These are phyloP conservation scores for Brettanomyces custersianus DNA, from an alignment of 805 yeast species.

Conservation along the genomic window DNA sequence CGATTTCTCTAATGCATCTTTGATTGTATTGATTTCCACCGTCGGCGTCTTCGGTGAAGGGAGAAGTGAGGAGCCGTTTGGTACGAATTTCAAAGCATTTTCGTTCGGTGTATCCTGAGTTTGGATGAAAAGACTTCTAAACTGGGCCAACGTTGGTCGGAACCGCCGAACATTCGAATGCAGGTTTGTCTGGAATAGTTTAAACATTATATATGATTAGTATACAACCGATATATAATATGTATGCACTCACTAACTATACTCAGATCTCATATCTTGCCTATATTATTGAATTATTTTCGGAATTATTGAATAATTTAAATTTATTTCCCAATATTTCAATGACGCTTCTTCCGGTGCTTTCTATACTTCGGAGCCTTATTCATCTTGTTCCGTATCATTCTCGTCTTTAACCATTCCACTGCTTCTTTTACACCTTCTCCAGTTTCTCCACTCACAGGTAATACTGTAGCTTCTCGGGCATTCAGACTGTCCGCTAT, in stretches of 20 bases:
- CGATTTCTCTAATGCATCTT: slow-evolving; percentile 60
- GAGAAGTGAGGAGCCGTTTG: slow-evolving; percentile 51
- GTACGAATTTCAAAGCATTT: slow-evolving; percentile 76
- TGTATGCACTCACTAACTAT: too few species aligned
- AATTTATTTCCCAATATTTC: too few species aligned
- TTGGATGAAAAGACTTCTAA: slow-evolving; percentile 50
- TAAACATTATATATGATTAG: not conserved
- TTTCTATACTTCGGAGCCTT: slow-evolving; percentile 37
- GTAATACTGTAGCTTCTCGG: slow-evolving; percentile 81
- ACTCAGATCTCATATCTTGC: too few species aligned
- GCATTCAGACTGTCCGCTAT: slow-evolving; percentile 82
- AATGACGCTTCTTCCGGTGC: slow-evolving; percentile 1
- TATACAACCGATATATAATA: too few species aligned
- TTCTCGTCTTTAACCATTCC: slow-evolving; percentile 76
- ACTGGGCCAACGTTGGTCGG: too few species aligned
- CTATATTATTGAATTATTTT: too few species aligned
- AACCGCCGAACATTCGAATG: too few species aligned
- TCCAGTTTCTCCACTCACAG: slow-evolving; percentile 77
- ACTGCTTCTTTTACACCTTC: slow-evolving; percentile 82
- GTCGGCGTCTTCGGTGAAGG: slow-evolving; percentile 49
- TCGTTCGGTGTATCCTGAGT: slow-evolving; percentile 83
- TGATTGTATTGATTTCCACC: slow-evolving; percentile 61
- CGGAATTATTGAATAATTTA: too few species aligned
- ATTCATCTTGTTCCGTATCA: slow-evolving; percentile 55
- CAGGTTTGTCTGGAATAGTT: not conserved